A percentile compares a stretch with the other conserved stretches of the same genome.
phyloP scores from a whole-genome alignment of 2,329 filamentous ascomycete species.

The Aspergillus arachidicola region DNA sequence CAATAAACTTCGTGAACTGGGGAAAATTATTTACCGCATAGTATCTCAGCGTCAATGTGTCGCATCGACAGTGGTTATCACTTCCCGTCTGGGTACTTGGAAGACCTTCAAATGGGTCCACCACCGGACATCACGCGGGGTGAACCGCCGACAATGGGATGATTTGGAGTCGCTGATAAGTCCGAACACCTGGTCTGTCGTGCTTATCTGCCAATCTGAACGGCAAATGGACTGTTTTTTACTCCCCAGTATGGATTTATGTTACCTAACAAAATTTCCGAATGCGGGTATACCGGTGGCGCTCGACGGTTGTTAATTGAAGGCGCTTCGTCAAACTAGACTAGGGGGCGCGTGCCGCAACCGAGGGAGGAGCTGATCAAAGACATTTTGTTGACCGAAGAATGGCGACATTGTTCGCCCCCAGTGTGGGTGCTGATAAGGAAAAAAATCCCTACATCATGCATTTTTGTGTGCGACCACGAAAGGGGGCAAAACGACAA shows the following conservation, averaged over 20 bases:
- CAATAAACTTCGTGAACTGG: conserved; percentile 4
- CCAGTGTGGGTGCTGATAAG: not conserved
- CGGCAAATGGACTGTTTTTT: not conserved
- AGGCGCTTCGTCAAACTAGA: not conserved
- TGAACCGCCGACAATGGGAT: conserved; percentile 5
- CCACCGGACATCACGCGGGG: not conserved
- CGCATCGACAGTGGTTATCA: not conserved
- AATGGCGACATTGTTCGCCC: not conserved
- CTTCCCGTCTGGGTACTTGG: not conserved
- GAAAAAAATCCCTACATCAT: not conserved
- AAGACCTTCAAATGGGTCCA: not conserved
- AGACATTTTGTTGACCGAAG: not conserved
- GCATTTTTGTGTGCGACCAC: not conserved
- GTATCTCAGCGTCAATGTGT: not conserved
- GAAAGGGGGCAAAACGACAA: not conserved
- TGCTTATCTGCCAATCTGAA: conserved; percentile 21
- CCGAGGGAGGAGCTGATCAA: conserved; percentile 4
- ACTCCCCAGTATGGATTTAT: conserved; percentile 13
- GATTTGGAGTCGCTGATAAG: conserved; percentile 1
- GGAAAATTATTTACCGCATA: not conserved
- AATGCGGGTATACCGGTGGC: conserved; percentile 18
- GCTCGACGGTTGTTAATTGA: conserved; percentile 6
- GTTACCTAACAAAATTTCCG: conserved; percentile 26
- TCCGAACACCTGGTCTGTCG: conserved; percentile 3
- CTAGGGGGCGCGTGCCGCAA: conserved; percentile 4